Base-by-base conservation (phyloP, 108 stramenopile species). In the Chaetoceros muelleri region DNA sequence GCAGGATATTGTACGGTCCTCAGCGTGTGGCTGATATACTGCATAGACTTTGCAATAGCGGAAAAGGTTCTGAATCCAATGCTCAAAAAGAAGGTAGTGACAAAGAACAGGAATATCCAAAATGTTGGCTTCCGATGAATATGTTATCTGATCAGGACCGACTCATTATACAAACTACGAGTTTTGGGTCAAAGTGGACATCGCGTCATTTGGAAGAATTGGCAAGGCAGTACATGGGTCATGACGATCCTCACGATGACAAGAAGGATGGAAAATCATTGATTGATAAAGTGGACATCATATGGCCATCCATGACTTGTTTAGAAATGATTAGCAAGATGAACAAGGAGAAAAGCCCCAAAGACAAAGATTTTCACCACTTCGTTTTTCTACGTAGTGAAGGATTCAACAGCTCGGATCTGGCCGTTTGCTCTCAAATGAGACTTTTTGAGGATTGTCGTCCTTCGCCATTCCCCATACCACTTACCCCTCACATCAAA, bases 241-340 rank as follows among this genome's bases (percentile, higher is more conserved):
- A 63, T 30, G 51, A 64, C 22, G 48, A 26, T 8, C 19, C 5
- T 28, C 10, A 21, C 23, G 45, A 25, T 24, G 16, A 24, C 24
- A 26, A 46, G 1, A 62, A 58, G 2, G n/a, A n/a, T n/a, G n/a
- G n/a, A n/a, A n/a, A n/a, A n/a, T n/a, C n/a, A n/a, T 19, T 72
- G 25, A 48, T 81, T 21, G 69, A 77, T 17, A 54, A 68, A 19
- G 26, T 75, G 57, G 81, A 84, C 49, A 74, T 90, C 47, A 29
- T 85, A n/a, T 90, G 89, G 89, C 89, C 89, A 16, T 70, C 82
- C 3, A 55, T 70, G 34, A 57, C 62, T 1, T 82, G 57, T 49
- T 69, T 82, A 2, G 51, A 29, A 13, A 57, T 34, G 55, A 40
- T 17, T 27, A 40, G 3, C 3, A 2, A 21, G 23, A 40, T 34